Base-by-base conservation (phyloP, 2,329 filamentous ascomycete species). In the Apiospora koreana region DNA sequence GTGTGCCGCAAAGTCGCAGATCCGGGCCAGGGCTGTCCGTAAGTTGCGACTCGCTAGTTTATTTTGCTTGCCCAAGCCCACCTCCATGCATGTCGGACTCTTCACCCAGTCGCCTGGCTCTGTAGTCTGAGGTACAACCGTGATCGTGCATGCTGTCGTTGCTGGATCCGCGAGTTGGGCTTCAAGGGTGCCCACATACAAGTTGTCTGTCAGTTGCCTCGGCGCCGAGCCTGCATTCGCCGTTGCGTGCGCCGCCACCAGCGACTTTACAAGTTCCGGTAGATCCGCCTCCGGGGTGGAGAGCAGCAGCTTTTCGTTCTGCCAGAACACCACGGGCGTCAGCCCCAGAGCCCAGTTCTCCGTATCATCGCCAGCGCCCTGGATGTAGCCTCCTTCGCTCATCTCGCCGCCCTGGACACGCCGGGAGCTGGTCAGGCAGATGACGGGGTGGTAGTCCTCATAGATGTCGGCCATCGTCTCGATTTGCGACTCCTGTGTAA, bases 331-430 rank as follows among this genome's bases (percentile, higher is more conserved):
- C 0, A 83, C 79, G 0, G 95, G 89, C 0, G 93, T 96, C 21
- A 98, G 86, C 0, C 94, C 94, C 28, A 88, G 83, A 1, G 94
- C 92, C 96, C 96, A 99, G 75, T 93, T 94, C 84, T 99, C 96
- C 16, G 93, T 94, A 79, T 99, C 96, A 80, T 99, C 96, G 2
- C 93, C 96, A 0, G 95, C 95, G 67, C 96, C 96, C 81, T 98
- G 96, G 71, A 99, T 92, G 78, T 99, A 99, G 7, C 91, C 91
- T 3, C 87, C 88, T 72, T 92, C 90, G 38, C 89, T 89, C 74
- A 88, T 85, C 78, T 95, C 93, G 3, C 88, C 89, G 16, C 90
- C 92, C 1, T 83, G 82, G 0, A 94, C 90, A 21, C 92, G 87
- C 42, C 91, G 87, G 1, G 94, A 97, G 16, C 94, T 92, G 0